Conservation (phyloP, 2,329 filamentous ascomycete genomes). For the Ceratocystis smalleyi region DNA sequence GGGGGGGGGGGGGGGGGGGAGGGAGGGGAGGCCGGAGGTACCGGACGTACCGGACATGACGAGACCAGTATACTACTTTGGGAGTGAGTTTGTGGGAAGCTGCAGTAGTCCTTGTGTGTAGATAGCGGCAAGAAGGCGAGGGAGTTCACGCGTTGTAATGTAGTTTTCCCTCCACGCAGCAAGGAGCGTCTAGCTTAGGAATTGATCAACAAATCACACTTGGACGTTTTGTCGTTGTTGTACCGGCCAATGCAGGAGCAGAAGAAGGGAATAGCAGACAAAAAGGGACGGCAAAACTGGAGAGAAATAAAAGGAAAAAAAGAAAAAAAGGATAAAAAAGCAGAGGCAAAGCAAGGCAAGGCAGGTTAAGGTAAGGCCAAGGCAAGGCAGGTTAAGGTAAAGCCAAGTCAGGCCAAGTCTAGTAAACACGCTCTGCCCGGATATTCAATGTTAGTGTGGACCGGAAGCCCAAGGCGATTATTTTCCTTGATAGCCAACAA, state of each 20-base stretch:
- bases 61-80: neutral
- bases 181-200: neutral
- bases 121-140: neutral
- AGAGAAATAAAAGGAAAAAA: neutral
- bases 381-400: no score
- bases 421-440: neutral
- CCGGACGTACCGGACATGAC: neutral
- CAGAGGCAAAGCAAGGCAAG: no score
- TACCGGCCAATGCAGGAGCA: neutral
- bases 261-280: neutral
- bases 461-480: slow-evolving; percentile 3
- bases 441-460: neutral
- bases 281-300: neutral
- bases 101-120: neutral
- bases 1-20: no score
- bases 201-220: neutral
- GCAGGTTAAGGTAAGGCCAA: no score
- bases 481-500: slow-evolving; percentile 4
- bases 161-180: neutral
- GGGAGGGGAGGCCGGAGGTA: neutral
- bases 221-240: neutral
- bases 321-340: neutral
- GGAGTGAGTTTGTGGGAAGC: neutral
- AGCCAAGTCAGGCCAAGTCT: no score
- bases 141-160: neutral